A percentile compares a stretch with the other conserved stretches of the same genome.
Conservation (phyloP, 352 stramenopile genomes). For the Hyphochytrium catenoides region DNA sequence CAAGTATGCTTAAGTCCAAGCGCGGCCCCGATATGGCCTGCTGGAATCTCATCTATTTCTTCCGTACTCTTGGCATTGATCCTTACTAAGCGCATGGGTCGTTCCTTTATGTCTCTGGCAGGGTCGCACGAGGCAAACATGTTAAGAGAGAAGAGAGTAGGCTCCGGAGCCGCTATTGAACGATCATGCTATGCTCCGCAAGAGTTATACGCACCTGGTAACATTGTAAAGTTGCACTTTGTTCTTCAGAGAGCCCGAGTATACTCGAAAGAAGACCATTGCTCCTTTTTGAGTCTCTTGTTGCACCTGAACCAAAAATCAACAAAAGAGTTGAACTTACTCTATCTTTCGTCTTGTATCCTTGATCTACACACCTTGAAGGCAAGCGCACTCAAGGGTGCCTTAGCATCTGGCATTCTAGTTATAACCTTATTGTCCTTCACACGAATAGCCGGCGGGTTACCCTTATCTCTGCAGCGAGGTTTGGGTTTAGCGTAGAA, state of each 20-base stretch:
- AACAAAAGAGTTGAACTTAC: background rate
- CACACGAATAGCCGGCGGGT: too few species aligned
- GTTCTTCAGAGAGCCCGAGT: conserved; percentile 61
- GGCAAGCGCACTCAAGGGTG: conserved; percentile 6
- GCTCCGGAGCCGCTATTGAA: too few species aligned
- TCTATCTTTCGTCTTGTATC: conserved; percentile 6
- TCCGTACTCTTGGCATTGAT: conserved; percentile 67
- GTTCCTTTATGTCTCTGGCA: conserved; percentile 17
- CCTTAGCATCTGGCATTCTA: conserved; percentile 2
- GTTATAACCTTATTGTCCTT: background rate
- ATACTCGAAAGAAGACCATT: conserved; percentile 77
- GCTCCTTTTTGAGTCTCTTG: conserved; percentile 40
- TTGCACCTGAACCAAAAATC: conserved; percentile 41
- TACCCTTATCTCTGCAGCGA: too few species aligned
- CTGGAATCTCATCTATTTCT: conserved; percentile 47
- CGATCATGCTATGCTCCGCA: background rate
- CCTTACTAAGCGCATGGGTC: conserved; percentile 48
- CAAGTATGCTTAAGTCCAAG: conserved; percentile 72
- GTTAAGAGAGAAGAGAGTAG: too few species aligned
- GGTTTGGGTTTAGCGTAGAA: too few species aligned
- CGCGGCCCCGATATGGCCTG: conserved; percentile 70
- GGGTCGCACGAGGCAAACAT: background rate
- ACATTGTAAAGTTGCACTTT: conserved; percentile 51
- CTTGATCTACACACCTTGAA: background rate
- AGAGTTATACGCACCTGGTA: conserved; percentile 13